Base-by-base conservation (phyloP, 768 basidiomycete genomes). In the Gloeostereum incarnatum region DNA sequence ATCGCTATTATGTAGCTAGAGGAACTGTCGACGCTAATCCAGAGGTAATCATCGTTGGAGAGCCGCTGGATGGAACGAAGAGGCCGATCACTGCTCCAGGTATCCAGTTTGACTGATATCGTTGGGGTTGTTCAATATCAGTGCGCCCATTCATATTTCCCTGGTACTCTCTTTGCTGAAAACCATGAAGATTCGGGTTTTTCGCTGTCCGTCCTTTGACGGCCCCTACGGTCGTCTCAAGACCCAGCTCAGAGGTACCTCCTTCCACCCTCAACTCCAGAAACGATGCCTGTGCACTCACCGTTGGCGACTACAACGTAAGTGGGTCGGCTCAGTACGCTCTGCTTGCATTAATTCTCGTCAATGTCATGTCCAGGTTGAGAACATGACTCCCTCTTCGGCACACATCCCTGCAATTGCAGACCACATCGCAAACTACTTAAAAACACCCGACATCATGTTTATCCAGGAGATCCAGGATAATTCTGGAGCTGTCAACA, bases 381-480 rank as follows among this genome's bases (percentile, higher is more conserved):
- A 76, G 45, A 80, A 80, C 49, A 53, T 78, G 54, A 53, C 61
- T 3, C 73, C 75, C 4, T 66, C 57, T 1, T 69, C 70, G 3
- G 48, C 56, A 5, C 70, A 75, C 47, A 52, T 79, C 6, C 57
- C 65, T 1, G 47, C 47, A n/a, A 59, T 78, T 29, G 76, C 75
- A 1, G 45, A 55, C 9, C 78, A 79, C 45, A 77, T 79, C 36
- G 65, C 58, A 8, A 57, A 60, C 17, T 56, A 59, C 41, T 63
- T 81, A 11, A 54, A 58, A 13, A 61, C 66, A 0, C 77, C 78
- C 1, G 75, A 79, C 48, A 61, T 81, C 38, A 51, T 81, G 44
- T 77, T 78, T 51, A 45, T 81, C 5, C 77, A 81, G 54, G 78
- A 81, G 46, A 71, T 81, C 13, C 74, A 78, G 47, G 75, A 77